phyloP scores from a whole-genome alignment of 1,284 basidiomycete species.

The Exobasidium rhododendri region DNA sequence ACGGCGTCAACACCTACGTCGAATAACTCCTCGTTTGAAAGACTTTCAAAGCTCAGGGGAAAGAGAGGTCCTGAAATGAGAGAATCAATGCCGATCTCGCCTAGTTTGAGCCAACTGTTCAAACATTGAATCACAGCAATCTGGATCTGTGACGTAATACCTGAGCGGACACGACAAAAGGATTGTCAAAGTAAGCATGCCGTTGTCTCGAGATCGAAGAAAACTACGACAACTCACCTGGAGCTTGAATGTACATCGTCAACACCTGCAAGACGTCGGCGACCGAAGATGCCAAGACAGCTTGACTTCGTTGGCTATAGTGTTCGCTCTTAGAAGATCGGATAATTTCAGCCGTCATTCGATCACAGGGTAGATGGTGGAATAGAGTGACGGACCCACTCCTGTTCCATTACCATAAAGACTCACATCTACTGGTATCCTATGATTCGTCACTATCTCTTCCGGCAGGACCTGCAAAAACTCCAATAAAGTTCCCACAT shows the following conservation, averaged over 20 bases:
- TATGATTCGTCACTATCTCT: constrained; percentile 78
- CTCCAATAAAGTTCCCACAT: constrained; percentile 78
- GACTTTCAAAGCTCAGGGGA: constrained; percentile 58
- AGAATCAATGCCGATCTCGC: constrained; percentile 70
- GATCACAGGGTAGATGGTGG: too few species aligned
- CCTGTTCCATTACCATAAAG: too few species aligned
- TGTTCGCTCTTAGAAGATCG: too few species aligned
- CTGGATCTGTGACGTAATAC: constrained; percentile 79
- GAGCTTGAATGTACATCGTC: constrained; percentile 82
- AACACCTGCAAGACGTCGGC: constrained; percentile 73
- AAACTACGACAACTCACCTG: constrained; percentile 63
- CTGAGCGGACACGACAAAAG: constrained; percentile 12
- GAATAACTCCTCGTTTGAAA: constrained; percentile 69
- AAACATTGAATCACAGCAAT: constrained; percentile 81
- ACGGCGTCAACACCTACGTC: constrained; percentile 87
- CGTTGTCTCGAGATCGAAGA: background rate
- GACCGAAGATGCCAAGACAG: constrained; percentile 61
- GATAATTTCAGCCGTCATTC: too few species aligned
- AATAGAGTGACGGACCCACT: too few species aligned
- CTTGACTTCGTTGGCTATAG: constrained; percentile 55
- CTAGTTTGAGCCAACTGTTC: constrained; percentile 80
- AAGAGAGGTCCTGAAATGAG: constrained; percentile 81
- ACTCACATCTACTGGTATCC: constrained; percentile 81
- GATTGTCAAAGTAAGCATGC: background rate
- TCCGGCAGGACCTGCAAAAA: constrained; percentile 90